Conservation (phyloP, 2,329 filamentous ascomycete genomes). For the Sporothrix brasiliensis region DNA sequence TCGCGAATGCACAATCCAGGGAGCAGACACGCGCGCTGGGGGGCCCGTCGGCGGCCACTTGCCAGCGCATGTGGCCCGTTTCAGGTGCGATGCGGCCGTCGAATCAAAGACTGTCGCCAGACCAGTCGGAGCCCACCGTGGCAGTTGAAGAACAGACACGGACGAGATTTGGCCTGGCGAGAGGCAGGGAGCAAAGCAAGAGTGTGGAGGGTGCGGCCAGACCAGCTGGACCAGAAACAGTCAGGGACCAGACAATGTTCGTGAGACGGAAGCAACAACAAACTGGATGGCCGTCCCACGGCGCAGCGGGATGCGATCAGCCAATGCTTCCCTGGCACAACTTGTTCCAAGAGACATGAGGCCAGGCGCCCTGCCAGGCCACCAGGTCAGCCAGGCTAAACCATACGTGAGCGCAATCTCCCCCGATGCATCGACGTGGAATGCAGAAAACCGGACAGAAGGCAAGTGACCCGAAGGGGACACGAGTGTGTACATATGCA, state of each 20-base stretch:
- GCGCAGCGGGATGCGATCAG: neutral
- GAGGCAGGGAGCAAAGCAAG: conserved; percentile 5
- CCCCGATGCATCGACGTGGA: conserved; percentile 19
- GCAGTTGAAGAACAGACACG: conserved; percentile 8
- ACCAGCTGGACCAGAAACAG: neutral
- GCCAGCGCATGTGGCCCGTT: conserved; percentile 30
- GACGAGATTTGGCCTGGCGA: neutral
- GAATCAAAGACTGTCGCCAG: conserved; percentile 25
- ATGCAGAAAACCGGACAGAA: conserved; percentile 14
- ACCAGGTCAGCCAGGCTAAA: conserved; percentile 5
- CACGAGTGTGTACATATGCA: neutral
- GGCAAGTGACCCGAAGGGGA: neutral
- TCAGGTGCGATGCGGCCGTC: conserved; percentile 31
- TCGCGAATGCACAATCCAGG: conserved; percentile 7
- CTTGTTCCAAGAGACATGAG: neutral
- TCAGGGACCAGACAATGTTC: neutral
- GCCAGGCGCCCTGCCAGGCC: conserved; percentile 17
- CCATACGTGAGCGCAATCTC: conserved; percentile 5
- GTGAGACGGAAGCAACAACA: neutral
- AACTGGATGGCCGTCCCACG: neutral
- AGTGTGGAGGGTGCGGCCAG: neutral
- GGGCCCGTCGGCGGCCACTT: neutral
- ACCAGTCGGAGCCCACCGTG: neutral
- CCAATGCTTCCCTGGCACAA: conserved; percentile 5
- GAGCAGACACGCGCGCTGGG: conserved; percentile 11